These are phyloP conservation scores for Penicillium sumatraense DNA, from an alignment of 2,329 filamentous ascomycete genomes.

Conservation along the genomic window DNA sequence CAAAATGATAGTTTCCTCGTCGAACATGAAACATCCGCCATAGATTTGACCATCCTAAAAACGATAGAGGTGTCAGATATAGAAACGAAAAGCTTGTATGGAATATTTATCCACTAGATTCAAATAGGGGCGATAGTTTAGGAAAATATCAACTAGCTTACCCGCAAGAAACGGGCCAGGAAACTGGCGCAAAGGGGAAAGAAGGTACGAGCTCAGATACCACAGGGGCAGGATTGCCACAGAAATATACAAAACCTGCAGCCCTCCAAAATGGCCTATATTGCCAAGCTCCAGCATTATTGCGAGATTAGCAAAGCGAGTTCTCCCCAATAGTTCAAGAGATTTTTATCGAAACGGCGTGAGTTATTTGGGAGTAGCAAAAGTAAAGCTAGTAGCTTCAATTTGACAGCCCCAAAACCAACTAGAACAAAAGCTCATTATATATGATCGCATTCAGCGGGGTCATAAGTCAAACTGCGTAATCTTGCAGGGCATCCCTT, in stretches of 20 bases:
- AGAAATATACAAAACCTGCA: conserved; percentile 1
- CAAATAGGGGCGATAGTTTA: too few relatives aligned
- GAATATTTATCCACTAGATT: background rate
- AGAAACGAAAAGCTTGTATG: background rate
- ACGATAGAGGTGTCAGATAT: background rate
- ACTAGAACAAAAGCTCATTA: too few relatives aligned
- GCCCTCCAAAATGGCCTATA: background rate
- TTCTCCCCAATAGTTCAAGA: too few relatives aligned
- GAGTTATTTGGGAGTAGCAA: too few relatives aligned
- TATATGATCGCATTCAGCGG: too few relatives aligned
- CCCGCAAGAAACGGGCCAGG: conserved; percentile 28
- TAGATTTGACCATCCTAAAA: conserved; percentile 41
- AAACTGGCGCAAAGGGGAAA: conserved; percentile 21
- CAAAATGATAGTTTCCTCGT: conserved; percentile 30
- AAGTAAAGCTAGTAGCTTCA: too few relatives aligned
- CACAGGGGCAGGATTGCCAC: conserved; percentile 12
- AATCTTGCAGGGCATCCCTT: background rate
- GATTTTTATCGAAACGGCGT: too few relatives aligned
- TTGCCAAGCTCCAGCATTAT: background rate
- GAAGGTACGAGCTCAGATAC: conserved; percentile 22
- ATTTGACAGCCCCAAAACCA: too few relatives aligned
- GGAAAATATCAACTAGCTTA: conserved; percentile 13
- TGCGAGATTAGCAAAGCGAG: background rate
- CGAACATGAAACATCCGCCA: conserved; percentile 41
- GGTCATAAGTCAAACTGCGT: too few relatives aligned